Base-by-base conservation (phyloP, 2,329 filamentous ascomycete genomes). In the Myriosclerotinia duriaeana region DNA sequence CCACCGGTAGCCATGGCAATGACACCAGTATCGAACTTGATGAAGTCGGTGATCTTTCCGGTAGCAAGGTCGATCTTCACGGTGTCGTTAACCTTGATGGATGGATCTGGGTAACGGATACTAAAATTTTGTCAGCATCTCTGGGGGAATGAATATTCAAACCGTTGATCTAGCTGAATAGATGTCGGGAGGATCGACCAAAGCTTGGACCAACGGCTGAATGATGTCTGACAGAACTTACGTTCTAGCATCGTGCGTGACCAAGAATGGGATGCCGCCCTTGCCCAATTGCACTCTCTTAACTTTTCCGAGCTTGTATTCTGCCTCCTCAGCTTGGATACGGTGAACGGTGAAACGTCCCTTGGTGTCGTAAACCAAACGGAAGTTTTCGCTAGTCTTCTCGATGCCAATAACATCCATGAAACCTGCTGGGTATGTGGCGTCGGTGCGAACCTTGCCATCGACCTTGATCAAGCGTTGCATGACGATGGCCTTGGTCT, bases 241-340 rank as follows among this genome's bases (percentile, higher is more conserved):
- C 94, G 95, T 99, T 93, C 95, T 91, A 85, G 95, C 95, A 95
- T 99, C 95, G 92, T 99, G 95, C 93, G 95, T 99, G 92, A 99
- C 95, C 93, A 98, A 97, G 93, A 97, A 99, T 96, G 95, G 95
- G 89, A 99, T 96, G 87, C 93, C 95, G 85, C 95, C 96, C 84
- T 93, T 94, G 87, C 95, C 95, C 78, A 99, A 89, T 87, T 99
- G 95, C 72, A 99, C 95, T 79, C 94, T 91, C 92, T 97, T 97
- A 86, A 99, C 95, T 89, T 98, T 99, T 87, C 93, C 93, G 78
- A 99, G 88, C 91, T 99, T 99, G 92, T 97, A 99, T 87, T 95
- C 89, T 77, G 94, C 93, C 91, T 99, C 95, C 87, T 98, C 95
- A 76, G 88, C 85, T 82, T 96, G 94, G 85, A 99, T 98, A 80